Percentiles rank a stretch among this genome's conserved stretches.
Evolutionary conservation across 345 rosid species (phyloP).

Genomic region (Boechera stricta): DNA sequence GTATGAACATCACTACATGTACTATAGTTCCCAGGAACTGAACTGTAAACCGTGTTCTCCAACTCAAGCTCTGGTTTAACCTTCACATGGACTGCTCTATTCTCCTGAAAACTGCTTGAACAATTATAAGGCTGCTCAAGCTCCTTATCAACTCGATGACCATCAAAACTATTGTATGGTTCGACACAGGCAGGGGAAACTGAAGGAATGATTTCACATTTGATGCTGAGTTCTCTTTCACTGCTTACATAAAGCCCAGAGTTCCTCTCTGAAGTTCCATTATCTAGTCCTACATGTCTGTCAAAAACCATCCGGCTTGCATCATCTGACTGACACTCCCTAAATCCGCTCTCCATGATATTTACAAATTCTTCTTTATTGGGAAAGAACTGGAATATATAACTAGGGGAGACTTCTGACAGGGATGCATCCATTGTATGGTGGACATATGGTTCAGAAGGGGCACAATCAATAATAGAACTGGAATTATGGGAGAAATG

Average conservation of each 20-base stretch:
- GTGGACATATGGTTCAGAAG: slow-evolving; percentile 39
- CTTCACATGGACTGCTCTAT: slow-evolving; percentile 20
- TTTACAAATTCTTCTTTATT: slow-evolving; percentile 40
- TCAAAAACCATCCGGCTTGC: slow-evolving; percentile 38
- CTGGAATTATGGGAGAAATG: slow-evolving; percentile 48
- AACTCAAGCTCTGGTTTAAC: slow-evolving; percentile 41
- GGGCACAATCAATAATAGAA: slow-evolving; percentile 40
- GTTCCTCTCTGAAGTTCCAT: slow-evolving; percentile 43
- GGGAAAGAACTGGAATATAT: slow-evolving; percentile 32
- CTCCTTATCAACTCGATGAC: slow-evolving; percentile 35
- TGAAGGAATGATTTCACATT: slow-evolving; percentile 42
- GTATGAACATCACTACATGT: slow-evolving; percentile 32
- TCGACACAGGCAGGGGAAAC: slow-evolving; percentile 35
- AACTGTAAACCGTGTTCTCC: slow-evolving; percentile 34
- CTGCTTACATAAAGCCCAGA: slow-evolving; percentile 41
- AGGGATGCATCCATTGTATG: slow-evolving; percentile 34
- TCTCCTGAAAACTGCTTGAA: slow-evolving; percentile 27
- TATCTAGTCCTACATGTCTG: slow-evolving; percentile 34
- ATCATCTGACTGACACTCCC: slow-evolving; percentile 47
- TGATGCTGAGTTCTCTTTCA: slow-evolving; percentile 43
- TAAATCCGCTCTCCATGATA: slow-evolving; percentile 45
- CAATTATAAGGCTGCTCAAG: slow-evolving; percentile 39
- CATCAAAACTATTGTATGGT: slow-evolving; percentile 36
- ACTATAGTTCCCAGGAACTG: slow-evolving; percentile 38
- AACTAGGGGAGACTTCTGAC: slow-evolving; percentile 10